A percentile compares a stretch with the other conserved stretches of the same genome.
Evolutionary conservation across 2,329 filamentous ascomycete species (phyloP).

Genomic region (Fusarium continuum): DNA sequence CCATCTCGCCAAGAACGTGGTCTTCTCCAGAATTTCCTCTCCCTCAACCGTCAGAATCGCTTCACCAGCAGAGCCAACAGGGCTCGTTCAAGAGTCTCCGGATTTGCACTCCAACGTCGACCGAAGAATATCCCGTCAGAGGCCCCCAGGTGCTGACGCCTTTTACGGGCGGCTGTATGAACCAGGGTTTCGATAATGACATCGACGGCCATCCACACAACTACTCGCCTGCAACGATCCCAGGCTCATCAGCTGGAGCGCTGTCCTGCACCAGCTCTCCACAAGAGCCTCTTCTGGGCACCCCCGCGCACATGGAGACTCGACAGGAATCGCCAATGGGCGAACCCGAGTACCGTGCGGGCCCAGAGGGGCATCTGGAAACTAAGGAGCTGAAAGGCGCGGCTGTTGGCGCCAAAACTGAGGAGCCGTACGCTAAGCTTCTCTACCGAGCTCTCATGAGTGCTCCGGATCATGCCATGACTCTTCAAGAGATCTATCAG

Average conservation of each 20-base stretch:
- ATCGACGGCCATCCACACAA: slow-evolving; percentile 24
- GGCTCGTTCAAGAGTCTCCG: slow-evolving; percentile 35
- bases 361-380: slow-evolving; percentile 19
- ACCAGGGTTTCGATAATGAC: slow-evolving; percentile 31
- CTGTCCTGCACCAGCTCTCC: slow-evolving; percentile 37
- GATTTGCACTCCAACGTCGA: slow-evolving; percentile 42
- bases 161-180: slow-evolving; percentile 23
- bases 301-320: slow-evolving; percentile 24
- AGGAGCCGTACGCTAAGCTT: slow-evolving; percentile 81
- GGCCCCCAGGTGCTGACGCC: slow-evolving; percentile 33
- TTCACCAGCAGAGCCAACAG: slow-evolving; percentile 33
- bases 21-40: slow-evolving; percentile 42
- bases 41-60: slow-evolving; percentile 27
- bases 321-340: slow-evolving; percentile 7
- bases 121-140: slow-evolving; percentile 27
- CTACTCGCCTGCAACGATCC: slow-evolving; percentile 17
- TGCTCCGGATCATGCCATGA: slow-evolving; percentile 73
- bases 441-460: slow-evolving; percentile 80
- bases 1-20: slow-evolving; percentile 50
- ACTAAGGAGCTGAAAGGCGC: slow-evolving; percentile 8
- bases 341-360: slow-evolving; percentile 8
- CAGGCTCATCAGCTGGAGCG: slow-evolving; percentile 21
- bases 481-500: slow-evolving; percentile 85
- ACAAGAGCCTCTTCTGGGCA: slow-evolving; percentile 25
- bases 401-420: slow-evolving; percentile 44